A percentile compares a stretch with the other conserved stretches of the same genome.
Evolutionary conservation across 1,284 basidiomycete genomes (phyloP).

Genomic region (Trichosporon faecale): DNA sequence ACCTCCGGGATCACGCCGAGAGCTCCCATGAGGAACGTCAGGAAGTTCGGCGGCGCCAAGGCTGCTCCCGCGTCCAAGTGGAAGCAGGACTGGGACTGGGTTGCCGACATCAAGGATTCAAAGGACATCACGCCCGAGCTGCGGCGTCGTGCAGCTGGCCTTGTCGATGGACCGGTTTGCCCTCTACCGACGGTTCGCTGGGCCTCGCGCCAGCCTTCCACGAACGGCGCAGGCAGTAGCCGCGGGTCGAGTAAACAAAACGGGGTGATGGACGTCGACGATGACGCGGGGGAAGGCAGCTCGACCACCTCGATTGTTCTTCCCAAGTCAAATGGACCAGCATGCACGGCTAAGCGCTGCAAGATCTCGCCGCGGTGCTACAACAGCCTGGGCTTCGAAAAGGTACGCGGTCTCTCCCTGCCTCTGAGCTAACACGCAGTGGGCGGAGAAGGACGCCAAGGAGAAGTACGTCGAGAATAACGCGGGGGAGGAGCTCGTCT

Average conservation of each 20-base stretch:
- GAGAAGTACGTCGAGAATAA: constrained; percentile 57
- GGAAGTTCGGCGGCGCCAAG: background rate
- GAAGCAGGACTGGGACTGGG: constrained; percentile 55
- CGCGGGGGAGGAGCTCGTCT: constrained; percentile 59
- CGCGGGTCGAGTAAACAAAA: background rate
- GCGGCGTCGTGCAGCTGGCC: background rate
- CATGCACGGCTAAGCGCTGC: constrained; percentile 65
- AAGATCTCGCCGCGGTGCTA: constrained; percentile 73
- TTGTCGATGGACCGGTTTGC: background rate
- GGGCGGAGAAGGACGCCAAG: constrained; percentile 59
- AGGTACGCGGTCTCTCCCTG: constrained; percentile 38
- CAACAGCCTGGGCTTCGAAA: constrained; percentile 76
- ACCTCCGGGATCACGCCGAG: too few species aligned
- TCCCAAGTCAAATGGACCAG: background rate
- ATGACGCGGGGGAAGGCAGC: background rate
- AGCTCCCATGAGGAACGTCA: background rate
- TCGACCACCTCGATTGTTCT: background rate
- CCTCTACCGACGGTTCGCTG: background rate
- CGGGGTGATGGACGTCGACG: background rate
- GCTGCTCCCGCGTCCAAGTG: background rate
- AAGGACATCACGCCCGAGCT: constrained; percentile 36
- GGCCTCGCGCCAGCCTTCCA: background rate
- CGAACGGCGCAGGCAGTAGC: background rate
- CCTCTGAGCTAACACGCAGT: constrained; percentile 56
- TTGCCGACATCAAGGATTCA: constrained; percentile 19